These are phyloP conservation scores for Castanea mollissima DNA, from an alignment of 306 rosid species.

Conservation along the genomic window DNA sequence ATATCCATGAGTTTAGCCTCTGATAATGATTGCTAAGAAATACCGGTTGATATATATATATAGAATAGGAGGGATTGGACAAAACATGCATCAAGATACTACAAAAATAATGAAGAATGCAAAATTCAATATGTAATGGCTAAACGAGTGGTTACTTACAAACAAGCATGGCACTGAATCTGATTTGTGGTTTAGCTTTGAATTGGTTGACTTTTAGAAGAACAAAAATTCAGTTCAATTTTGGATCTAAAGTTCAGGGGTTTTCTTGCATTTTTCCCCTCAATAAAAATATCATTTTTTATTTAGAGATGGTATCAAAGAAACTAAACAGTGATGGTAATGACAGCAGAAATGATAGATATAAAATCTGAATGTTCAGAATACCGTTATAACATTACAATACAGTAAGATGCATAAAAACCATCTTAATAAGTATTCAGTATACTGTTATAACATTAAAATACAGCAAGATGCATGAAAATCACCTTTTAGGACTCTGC, in stretches of 20 bases:
- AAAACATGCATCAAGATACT: neutral
- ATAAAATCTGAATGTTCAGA: neutral
- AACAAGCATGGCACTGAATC: neutral
- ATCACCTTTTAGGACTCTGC: constrained; percentile 90
- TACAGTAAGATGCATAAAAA: neutral
- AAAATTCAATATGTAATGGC: neutral
- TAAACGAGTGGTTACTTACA: neutral
- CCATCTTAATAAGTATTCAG: constrained; percentile 37
- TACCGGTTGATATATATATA: neutral
- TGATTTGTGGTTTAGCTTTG: too few relatives aligned
- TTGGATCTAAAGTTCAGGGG: too few relatives aligned
- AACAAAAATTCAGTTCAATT: too few relatives aligned
- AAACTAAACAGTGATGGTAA: neutral
- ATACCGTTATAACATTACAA: constrained; percentile 11
- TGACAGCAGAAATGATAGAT: neutral
- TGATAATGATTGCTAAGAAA: neutral
- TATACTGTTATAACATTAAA: constrained; percentile 10
- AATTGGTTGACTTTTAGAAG: too few relatives aligned
- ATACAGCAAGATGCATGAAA: neutral
- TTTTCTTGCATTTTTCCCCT: too few relatives aligned
- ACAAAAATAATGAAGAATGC: neutral
- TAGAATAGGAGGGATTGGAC: neutral
- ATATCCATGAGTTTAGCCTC: neutral
- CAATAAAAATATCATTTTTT: neutral
- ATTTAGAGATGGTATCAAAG: neutral